Evolutionary conservation across 73 alveolate genomes (phyloP), one percentile per base, ranked within the genome.

Genomic region (Symbiodinium pilosum): DNA sequence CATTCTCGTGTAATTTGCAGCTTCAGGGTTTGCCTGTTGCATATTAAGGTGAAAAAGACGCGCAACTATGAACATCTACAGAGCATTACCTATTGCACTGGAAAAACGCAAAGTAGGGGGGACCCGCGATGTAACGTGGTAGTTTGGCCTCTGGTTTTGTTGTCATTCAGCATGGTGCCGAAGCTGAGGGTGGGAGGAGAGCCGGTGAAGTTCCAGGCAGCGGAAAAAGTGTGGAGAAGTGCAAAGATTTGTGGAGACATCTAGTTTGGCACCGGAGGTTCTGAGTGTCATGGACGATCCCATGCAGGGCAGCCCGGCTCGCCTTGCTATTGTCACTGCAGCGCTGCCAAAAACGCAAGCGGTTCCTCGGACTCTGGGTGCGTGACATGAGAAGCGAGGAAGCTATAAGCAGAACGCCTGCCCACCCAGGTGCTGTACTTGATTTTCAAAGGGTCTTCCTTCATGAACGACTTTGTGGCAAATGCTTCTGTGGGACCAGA

Each of bases 401-500:
- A n/a, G n/a, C n/a, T n/a, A n/a, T n/a, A n/a, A n/a, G n/a, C n/a
- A n/a, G n/a, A n/a, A n/a, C n/a, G n/a, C n/a, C n/a, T n/a, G n/a
- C n/a, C n/a, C n/a, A n/a, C 75, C 36, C 96, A 92, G 98, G 98
- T 92, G 43, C 83, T 75, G 41, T 92, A 92, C 42, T 34, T 92
- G 38, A 87, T 75, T 71, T 92, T 92, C 98, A 92, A 92, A 26
- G 98, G 98, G 2, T 73, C 98, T 8, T 92, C 98, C 34, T 92
- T 92, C 83, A 75, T 92, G 92, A 89, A 89, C 71, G 98, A 92
- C 98, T 92, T 92, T 43, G 98, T 92, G 84, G 91, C 92, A 42
- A 92, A 92, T 44, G 98, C 98, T 26, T 92, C 98, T 54, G 92
- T 92, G 12, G 51, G 92, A 18, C 98, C 98, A 26, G 98, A 92